Evolutionary conservation across 768 basidiomycete species (phyloP).

Genomic region (Strobilomyces dryophilus): DNA sequence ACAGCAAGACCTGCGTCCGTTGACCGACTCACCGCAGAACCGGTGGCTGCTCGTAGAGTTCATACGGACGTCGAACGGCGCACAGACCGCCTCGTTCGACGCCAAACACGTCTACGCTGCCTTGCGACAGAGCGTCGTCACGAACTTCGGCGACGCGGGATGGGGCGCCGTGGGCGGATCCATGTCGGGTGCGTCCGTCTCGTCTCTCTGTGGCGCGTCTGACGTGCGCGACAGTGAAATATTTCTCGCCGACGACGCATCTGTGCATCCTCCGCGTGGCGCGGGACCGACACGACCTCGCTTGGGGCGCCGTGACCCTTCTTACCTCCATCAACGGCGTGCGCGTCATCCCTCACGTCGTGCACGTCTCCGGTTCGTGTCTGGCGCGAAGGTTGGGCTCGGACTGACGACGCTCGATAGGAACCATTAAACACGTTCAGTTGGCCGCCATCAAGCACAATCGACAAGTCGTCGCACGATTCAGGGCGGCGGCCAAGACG

Average conservation of each 20-base stretch:
- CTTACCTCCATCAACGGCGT: constrained; percentile 57
- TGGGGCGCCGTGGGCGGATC: constrained; percentile 80
- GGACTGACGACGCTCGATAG: constrained; percentile 35
- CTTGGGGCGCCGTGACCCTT: constrained; percentile 77
- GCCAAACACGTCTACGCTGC: constrained; percentile 67
- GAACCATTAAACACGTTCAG: constrained; percentile 85
- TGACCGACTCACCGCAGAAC: constrained; percentile 46
- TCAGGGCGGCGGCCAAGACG: constrained; percentile 49
- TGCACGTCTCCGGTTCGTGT: constrained; percentile 72
- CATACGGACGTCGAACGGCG: constrained; percentile 39
- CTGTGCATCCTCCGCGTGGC: constrained; percentile 85
- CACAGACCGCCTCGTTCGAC: constrained; percentile 36
- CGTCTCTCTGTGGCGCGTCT: neutral
- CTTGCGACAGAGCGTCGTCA: constrained; percentile 62
- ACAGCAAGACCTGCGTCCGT: too few relatives aligned
- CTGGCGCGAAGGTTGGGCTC: neutral
- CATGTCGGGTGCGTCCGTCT: constrained; percentile 51
- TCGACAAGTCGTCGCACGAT: constrained; percentile 63
- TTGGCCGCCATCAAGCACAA: constrained; percentile 74
- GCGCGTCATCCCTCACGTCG: constrained; percentile 66
- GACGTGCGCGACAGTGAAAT: constrained; percentile 59
- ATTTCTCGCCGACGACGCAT: constrained; percentile 79
- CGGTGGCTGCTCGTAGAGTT: constrained; percentile 89
- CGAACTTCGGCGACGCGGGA: constrained; percentile 79
- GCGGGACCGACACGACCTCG: constrained; percentile 72